Conservation (phyloP, 139 green algal genomes). For the Closterium sp. region DNA sequence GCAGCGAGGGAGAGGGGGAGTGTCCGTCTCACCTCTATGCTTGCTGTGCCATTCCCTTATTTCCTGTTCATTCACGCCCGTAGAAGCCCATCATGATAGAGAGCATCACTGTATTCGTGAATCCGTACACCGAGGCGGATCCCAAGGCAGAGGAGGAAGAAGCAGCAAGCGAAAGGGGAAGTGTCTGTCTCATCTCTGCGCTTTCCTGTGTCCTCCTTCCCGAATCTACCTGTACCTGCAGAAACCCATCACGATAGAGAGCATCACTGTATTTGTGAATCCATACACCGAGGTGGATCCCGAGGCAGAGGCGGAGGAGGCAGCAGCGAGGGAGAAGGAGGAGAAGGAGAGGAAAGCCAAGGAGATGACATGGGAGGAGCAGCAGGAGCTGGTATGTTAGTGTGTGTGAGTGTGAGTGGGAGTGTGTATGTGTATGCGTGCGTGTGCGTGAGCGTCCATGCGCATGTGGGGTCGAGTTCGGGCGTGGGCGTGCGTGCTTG, state of each 20-base stretch:
- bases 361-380: conserved; percentile 3
- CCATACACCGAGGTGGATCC: conserved; percentile 78
- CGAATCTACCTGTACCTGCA: not conserved
- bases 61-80: not conserved
- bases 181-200: not conserved
- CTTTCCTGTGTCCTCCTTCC: not conserved
- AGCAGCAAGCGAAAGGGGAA: not conserved
- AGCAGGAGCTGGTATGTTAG: conserved; percentile 23
- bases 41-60: not conserved
- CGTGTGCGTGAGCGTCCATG: not conserved
- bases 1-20: not conserved
- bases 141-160: conserved; percentile 55
- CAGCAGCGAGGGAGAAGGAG: conserved; percentile 8
- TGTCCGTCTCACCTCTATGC: not conserved
- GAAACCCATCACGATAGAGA: conserved; percentile 69
- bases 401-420: conserved; percentile 1
- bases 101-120: conserved; percentile 79
- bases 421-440: not conserved
- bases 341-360: conserved; percentile 3
- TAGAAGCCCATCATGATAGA: conserved; percentile 68
- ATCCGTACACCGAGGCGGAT: conserved; percentile 82
- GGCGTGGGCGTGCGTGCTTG: not conserved
- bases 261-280: conserved; percentile 84
- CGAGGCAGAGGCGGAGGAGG: conserved; percentile 54
- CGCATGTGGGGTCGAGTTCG: not conserved